Evolutionary conservation across 306 rosid genomes (phyloP).

Genomic region (Boehmeria nivea): DNA sequence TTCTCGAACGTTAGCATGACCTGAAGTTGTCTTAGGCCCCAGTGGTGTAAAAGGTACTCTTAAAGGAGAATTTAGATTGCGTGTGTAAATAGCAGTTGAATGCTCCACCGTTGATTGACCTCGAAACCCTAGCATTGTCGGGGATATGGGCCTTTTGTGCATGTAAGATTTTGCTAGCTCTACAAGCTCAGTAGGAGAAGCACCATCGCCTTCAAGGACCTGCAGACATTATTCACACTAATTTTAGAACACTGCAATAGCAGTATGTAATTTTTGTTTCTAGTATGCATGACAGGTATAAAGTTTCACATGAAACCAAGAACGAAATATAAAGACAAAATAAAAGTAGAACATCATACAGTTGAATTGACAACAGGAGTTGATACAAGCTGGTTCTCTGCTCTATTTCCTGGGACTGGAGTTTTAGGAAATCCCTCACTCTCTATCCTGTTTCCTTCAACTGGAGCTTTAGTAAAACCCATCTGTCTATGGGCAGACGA

Average conservation of each 20-base stretch:
- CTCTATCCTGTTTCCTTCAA: slow-evolving; percentile 26
- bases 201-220: slow-evolving; percentile 70
- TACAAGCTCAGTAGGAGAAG: slow-evolving; percentile 85
- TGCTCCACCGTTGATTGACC: slow-evolving; percentile 34
- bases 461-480: slow-evolving; percentile 28
- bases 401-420: slow-evolving; percentile 31
- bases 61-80: slow-evolving; percentile 31
- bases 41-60: slow-evolving; percentile 44
- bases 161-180: slow-evolving; percentile 91
- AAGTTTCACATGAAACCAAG: background rate
- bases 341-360: slow-evolving; percentile 36
- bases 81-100: slow-evolving; percentile 19
- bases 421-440: slow-evolving; percentile 32
- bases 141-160: slow-evolving; percentile 71
- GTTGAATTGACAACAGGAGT: slow-evolving; percentile 40
- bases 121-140: slow-evolving; percentile 42
- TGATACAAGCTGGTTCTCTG: slow-evolving; percentile 30
- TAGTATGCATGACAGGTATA: too few relatives aligned
- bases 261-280: slow-evolving; percentile 7
- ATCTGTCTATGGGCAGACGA: slow-evolving; percentile 34
- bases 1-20: slow-evolving; percentile 41
- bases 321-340: slow-evolving; percentile 2
- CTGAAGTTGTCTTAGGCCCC: slow-evolving; percentile 42
- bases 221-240: slow-evolving; percentile 33
- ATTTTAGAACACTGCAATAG: slow-evolving; percentile 17